Evolutionary conservation across 2,329 filamentous ascomycete species (phyloP).

Genomic region (Pseudogymnoascus sp.): DNA sequence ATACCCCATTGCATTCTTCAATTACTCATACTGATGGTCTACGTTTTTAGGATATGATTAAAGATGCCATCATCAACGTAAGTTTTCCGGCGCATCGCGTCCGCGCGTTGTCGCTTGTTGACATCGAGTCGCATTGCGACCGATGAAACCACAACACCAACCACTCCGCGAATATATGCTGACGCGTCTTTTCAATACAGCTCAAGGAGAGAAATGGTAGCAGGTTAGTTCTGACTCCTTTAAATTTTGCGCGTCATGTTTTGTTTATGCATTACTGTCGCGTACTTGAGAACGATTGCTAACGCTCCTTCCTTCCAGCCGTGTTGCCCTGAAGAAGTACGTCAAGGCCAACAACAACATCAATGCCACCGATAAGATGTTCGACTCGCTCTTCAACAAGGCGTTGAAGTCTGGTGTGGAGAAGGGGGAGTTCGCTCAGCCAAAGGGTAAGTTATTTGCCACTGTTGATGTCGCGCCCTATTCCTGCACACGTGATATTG

Average conservation of each 20-base stretch:
- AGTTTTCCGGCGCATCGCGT: constrained; percentile 46
- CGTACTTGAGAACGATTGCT: constrained; percentile 19
- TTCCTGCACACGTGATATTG: background rate
- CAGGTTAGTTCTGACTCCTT: constrained; percentile 46
- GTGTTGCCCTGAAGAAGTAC: constrained; percentile 68
- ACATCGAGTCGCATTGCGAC: constrained; percentile 11
- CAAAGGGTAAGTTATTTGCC: constrained; percentile 53
- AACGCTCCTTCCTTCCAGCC: constrained; percentile 32
- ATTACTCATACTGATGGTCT: background rate
- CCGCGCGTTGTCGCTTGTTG: constrained; percentile 17
- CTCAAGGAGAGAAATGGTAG: constrained; percentile 63
- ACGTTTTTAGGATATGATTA: constrained; percentile 51
- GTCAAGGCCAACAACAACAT: constrained; percentile 64
- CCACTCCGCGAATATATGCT: constrained; percentile 21
- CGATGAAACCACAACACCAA: constrained; percentile 9
- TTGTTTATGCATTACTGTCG: constrained; percentile 7
- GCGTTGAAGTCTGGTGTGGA: constrained; percentile 60
- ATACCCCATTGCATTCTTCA: background rate
- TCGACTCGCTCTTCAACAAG: constrained; percentile 62
- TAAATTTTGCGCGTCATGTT: constrained; percentile 2
- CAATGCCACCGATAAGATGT: constrained; percentile 45
- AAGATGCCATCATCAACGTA: constrained; percentile 62
- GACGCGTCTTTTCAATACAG: constrained; percentile 35
- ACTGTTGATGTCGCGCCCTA: background rate
- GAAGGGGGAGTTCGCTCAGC: constrained; percentile 59